Percentiles rank a stretch among this genome's conserved stretches.
Conservation (phyloP, 345 rosid genomes). For the Mercurialis annua region DNA sequence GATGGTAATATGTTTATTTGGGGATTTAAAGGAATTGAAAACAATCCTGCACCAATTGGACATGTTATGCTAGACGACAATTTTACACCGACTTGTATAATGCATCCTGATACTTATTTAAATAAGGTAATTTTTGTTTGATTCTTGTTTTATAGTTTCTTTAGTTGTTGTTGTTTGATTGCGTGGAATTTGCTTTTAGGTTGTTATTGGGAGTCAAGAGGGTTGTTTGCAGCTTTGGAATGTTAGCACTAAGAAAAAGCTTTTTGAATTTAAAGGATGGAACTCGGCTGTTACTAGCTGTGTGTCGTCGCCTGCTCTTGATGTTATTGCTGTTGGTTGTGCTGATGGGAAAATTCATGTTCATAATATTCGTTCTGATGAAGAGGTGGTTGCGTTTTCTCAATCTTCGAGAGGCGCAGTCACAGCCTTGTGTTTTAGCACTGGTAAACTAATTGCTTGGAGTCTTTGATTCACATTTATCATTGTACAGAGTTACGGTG, state of each 20-base stretch:
- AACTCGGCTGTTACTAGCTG: slow-evolving; percentile 64
- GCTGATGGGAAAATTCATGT: slow-evolving; percentile 89
- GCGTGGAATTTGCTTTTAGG: slow-evolving; percentile 37
- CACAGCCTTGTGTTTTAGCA: slow-evolving; percentile 75
- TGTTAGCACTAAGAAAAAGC: slow-evolving; percentile 75
- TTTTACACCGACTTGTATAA: slow-evolving; percentile 69
- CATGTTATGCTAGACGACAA: slow-evolving; percentile 50
- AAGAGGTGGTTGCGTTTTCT: slow-evolving; percentile 68
- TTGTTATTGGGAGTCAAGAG: slow-evolving; percentile 80
- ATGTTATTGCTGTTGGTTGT: slow-evolving; percentile 92
- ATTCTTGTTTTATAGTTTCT: not conserved
- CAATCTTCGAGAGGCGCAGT: slow-evolving; percentile 82
- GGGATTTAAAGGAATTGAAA: slow-evolving; percentile 74
- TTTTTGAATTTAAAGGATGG: slow-evolving; percentile 86
- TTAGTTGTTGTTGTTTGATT: not conserved
- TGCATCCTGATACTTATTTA: slow-evolving; percentile 92
- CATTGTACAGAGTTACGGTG: not conserved
- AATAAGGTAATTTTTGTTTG: slow-evolving; percentile 67
- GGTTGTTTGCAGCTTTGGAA: slow-evolving; percentile 96
- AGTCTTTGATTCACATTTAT: slow-evolving; percentile 3
- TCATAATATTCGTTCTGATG: slow-evolving; percentile 70
- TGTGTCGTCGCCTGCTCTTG: slow-evolving; percentile 92
- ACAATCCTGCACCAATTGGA: slow-evolving; percentile 57
- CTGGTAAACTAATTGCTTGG: slow-evolving; percentile 43
- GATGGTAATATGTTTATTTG: slow-evolving; percentile 73